These are phyloP conservation scores for Coffea eugenioides DNA, from an alignment of 257 asterid genomes.

Conservation along the genomic window DNA sequence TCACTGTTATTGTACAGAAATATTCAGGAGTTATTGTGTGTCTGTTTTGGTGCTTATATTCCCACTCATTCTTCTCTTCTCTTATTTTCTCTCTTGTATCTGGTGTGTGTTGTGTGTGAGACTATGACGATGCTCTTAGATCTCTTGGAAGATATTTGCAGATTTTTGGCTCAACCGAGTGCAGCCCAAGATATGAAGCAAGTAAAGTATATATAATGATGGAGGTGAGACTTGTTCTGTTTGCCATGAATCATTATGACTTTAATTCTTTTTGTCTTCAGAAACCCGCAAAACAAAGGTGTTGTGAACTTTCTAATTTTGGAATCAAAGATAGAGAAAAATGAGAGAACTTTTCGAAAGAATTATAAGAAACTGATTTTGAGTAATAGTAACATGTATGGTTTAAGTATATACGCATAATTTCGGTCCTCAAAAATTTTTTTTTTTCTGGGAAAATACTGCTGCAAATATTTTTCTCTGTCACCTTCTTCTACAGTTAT, in stretches of 20 bases:
- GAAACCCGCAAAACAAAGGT: not conserved
- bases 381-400: not conserved
- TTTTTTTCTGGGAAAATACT: not conserved
- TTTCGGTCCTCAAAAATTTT: not conserved
- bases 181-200: not conserved
- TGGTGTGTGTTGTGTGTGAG: not conserved
- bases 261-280: not conserved
- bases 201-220: not conserved
- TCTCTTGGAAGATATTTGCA: not conserved
- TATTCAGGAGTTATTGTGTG: not conserved
- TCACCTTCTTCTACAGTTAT: not conserved
- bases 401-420: not conserved
- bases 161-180: not conserved
- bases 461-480: not conserved
- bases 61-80: too few species aligned
- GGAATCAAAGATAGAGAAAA: not conserved
- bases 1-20: slow-evolving; percentile 9
- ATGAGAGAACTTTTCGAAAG: not conserved
- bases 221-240: not conserved
- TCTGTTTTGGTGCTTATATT: not conserved
- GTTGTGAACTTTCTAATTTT: not conserved
- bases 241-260: not conserved
- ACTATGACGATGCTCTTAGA: not conserved
- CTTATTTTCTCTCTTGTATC: not conserved
- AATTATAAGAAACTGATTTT: not conserved